phyloP scores from a whole-genome alignment of 306 rosid species.

The Vigna nakashimae region DNA sequence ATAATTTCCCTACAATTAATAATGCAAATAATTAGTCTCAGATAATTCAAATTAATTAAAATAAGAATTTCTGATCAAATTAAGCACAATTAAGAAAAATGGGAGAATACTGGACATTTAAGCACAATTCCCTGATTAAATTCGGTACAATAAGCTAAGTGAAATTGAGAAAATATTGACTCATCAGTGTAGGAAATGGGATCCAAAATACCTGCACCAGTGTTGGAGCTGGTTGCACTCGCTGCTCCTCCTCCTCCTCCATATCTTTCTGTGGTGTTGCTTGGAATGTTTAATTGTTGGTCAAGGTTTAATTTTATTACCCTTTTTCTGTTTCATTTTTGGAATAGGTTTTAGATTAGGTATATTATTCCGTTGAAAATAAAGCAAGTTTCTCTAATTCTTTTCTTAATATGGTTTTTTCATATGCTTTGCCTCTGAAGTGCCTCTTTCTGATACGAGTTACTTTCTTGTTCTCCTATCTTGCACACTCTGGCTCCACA shows the following conservation, averaged over 20 bases:
- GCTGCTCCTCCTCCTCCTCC: conserved; percentile 28
- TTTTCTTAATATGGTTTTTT: background rate
- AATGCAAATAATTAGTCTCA: too few species aligned
- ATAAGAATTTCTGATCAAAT: too few species aligned
- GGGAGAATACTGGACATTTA: too few species aligned
- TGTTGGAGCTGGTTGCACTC: conserved; percentile 45
- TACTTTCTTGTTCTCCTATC: conserved; percentile 4
- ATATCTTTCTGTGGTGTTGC: conserved; percentile 25
- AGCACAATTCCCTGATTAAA: too few species aligned
- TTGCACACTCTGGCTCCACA: background rate
- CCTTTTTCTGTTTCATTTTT: conserved; percentile 5
- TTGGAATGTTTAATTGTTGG: conserved; percentile 27
- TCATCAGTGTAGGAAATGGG: conserved; percentile 61
- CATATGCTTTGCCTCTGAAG: conserved; percentile 41
- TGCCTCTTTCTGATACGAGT: conserved; percentile 20
- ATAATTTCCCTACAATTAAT: too few species aligned
- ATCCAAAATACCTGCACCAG: conserved; percentile 53
- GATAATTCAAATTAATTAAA: too few species aligned
- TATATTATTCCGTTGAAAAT: background rate
- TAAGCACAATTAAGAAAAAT: too few species aligned
- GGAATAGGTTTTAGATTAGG: background rate
- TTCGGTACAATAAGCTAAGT: too few species aligned
- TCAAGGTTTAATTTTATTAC: conserved; percentile 39
- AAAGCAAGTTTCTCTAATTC: background rate
- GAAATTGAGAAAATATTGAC: too few species aligned